Percentiles rank a stretch among this genome's conserved stretches.
These are phyloP conservation scores for Tillandsia fasciculata DNA, from an alignment of 176 grass and related monocot genomes.

Conservation along the genomic window DNA sequence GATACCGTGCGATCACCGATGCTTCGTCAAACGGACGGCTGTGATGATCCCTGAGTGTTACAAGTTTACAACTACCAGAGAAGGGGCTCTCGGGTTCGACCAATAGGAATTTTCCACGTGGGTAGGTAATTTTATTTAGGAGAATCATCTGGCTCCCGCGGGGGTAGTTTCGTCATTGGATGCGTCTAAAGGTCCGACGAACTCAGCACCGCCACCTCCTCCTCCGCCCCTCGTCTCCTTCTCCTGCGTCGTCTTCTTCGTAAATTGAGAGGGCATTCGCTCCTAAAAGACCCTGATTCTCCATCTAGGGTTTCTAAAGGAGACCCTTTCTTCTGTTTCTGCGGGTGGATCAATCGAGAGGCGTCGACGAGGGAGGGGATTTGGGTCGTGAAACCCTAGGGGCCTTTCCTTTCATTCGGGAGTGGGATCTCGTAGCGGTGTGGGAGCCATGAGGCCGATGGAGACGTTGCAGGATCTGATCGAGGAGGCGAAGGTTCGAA, in stretches of 20 bases:
- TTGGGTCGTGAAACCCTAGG: neutral
- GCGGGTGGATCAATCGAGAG: neutral
- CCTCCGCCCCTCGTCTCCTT: too few relatives aligned
- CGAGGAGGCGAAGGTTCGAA: slow-evolving; percentile 85
- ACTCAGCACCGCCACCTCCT: neutral
- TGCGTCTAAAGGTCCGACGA: neutral
- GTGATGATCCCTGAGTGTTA: neutral
- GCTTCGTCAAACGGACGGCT: neutral
- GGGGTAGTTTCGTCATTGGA: neutral
- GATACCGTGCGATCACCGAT: neutral
- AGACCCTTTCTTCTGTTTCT: neutral
- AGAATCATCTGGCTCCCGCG: neutral
- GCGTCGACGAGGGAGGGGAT: neutral
- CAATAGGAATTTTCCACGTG: neutral
- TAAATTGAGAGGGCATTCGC: neutral
- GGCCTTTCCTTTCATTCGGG: neutral
- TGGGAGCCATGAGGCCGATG: slow-evolving; percentile 45
- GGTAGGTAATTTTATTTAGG: neutral
- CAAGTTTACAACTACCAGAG: neutral
- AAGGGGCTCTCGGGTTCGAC: neutral
- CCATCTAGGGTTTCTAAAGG: slow-evolving; percentile 1
- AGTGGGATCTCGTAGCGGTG: neutral
- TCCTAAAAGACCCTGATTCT: neutral
- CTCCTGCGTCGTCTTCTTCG: neutral
- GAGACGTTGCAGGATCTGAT: slow-evolving; percentile 85